Base-by-base conservation (phyloP, 208 protist genomes). In the Chromosphaera perkinsii region DNA sequence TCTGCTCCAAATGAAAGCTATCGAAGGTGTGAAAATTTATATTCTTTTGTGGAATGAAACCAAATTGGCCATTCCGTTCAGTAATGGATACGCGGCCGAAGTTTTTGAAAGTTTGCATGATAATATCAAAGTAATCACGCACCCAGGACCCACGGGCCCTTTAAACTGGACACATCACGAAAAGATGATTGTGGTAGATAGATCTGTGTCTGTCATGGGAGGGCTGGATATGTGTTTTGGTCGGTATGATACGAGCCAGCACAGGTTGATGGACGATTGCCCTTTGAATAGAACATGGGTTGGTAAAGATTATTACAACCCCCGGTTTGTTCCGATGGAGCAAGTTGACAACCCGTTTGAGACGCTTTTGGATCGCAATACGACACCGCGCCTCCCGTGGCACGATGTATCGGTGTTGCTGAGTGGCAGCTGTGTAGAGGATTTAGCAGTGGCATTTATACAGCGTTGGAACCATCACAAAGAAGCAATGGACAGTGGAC, bases 241-340 rank as follows among this genome's bases (percentile, higher is more conserved):
- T 1, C 48, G 66, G 3, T 72, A 63, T 29, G 66, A 72, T 55
- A 72, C 66, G 12, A 43, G 37, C 1, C 2, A 2, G n/a, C 66
- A 72, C 32, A 2, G 14, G 33, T 24, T 51, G 12, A 20, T 17
- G 3, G 66, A 72, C 45, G 47, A 40, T 9, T 72, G 66, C 42
- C 66, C 63, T 55, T 31, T 72, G 31, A 3, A 31, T 3, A 45
- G 7, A 1, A 65, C 56, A 3, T 72, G 66, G 66, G 56, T 56
- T 37, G 66, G 66, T 5, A 72, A 72, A 47, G 66, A 72, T 27
- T 72, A 55, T 26, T 72, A 72, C 43, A 62, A 72, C 31, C 66
- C 66, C 24, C 14, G 24, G 20, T 31, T 72, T 54, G 27, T 10
- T 45, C 29, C 32, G 9, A 51, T 70, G 17, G 12, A 33, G 26